Base-by-base conservation (phyloP, 2,329 filamentous ascomycete genomes). In the Lasiodiplodia sp. region DNA sequence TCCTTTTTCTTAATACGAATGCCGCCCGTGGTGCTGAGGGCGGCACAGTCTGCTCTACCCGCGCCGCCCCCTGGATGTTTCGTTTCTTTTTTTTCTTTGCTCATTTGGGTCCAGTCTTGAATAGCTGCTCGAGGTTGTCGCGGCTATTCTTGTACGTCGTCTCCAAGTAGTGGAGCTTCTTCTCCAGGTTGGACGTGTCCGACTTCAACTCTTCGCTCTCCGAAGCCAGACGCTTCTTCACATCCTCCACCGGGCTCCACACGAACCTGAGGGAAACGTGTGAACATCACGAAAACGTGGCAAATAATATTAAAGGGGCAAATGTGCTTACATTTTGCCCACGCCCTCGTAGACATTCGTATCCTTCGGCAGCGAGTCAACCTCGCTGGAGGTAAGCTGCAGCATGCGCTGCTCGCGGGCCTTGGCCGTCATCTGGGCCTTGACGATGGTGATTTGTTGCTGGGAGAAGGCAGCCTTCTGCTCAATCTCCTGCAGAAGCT, bases 401-500 rank as follows among this genome's bases (percentile, higher is more conserved):
- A 96, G 86, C 82, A 97, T 89, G 55, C 96, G 93, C 77, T 92
- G 90, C 78, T 98, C 95, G 69, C 94, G 89, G 80, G 95, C 92
- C 82, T 97, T 97, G 70, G 89, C 86, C 8, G 89, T 87, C 73
- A 97, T 92, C 80, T 97, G 94, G 12, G 92, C 88, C 75, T 92
- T 92, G 71, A 95, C 92, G 69, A 97, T 86, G 72, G 89, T 87
- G 77, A 98, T 95, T 81, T 98, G 94, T 82, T 98, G 94, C 81
- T 97, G 93, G 18, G 96, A 92, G 71, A 91, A 90, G 51, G 92
- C 84, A 16, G 94, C 94, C 79, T 97, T 96, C 72, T 91, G 89
- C 82, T 97, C 94, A 76, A 98, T 97, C 83, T 98, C 96, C 80
- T 92, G 91, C 75, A 97, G 89, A 71, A 97, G 86, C 95, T 97